Conservation (phyloP, 164 flowering plant species). For the Chimonanthus praecox region DNA sequence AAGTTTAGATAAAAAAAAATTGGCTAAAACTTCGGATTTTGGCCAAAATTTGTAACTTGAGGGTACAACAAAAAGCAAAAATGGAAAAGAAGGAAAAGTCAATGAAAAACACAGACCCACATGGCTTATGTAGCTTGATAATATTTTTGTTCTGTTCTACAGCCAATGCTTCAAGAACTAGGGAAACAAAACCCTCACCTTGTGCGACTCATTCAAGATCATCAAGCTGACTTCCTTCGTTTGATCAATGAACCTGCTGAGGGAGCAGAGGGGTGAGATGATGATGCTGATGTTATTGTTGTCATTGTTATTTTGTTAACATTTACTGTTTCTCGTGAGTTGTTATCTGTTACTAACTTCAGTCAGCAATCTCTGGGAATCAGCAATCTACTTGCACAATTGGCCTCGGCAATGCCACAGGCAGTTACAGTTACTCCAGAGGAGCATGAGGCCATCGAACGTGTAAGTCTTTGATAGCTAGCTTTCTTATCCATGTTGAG, state of each 20-base stretch:
- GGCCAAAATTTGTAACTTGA: no score
- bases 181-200: constrained; percentile 77
- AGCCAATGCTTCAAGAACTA: constrained; percentile 85
- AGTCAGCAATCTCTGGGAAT: constrained; percentile 4
- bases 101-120: neutral
- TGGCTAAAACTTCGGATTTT: no score
- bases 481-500: neutral
- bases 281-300: neutral
- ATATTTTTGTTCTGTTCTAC: constrained; percentile 1
- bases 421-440: constrained; percentile 74
- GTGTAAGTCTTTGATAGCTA: constrained; percentile 39
- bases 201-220: constrained; percentile 70
- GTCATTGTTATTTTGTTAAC: no score
- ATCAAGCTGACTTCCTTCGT: constrained; percentile 71
- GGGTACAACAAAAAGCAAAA: no score
- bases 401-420: constrained; percentile 67
- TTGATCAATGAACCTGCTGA: constrained; percentile 74
- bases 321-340: neutral
- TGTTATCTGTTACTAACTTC: neutral
- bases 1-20: no score
- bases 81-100: no score
- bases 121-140: neutral
- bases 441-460: constrained; percentile 86
- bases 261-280: constrained; percentile 53
- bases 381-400: constrained; percentile 48